Evolutionary conservation across 495 filamentous ascomycete species (phyloP), one percentile per base, ranked within the genome.

Genomic region (Tuber aestivum): DNA sequence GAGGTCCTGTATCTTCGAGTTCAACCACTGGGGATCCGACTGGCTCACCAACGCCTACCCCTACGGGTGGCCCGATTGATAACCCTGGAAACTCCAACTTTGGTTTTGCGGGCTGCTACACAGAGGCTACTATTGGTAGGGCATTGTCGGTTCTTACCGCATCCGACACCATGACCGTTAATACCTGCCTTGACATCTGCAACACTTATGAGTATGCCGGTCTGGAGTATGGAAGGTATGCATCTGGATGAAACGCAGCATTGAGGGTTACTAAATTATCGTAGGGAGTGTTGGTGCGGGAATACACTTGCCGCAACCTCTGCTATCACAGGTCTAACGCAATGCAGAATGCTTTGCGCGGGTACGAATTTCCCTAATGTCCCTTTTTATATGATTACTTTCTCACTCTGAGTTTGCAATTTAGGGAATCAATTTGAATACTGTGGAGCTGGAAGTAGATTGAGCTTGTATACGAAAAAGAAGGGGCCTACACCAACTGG

Each of bases 181-280:
- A 84, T 69, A 75, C 12, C 10, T 85, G 84, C 69, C 78, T 77
- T 5, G 75, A 72, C 0, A 74, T 70, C 56, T 84, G 84, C 70
- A 65, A 70, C 32, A 80, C 82, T 7, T 82, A 78, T 40, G 79
- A 68, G 5, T 85, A 83, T 44, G 83, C 84, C 69, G 83, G 83
- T 16, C 73, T 82, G 20, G 84, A 86, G 70, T 74, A 74, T 74
- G 73, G 56, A 61, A 56, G 50, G 50, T 56, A 56, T 56, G 50
- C n/a, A 27, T 27, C 50, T 23, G 23, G n/a, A 27, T 27, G 23
- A 27, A 56, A 56, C 50, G 23, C 6, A 27, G n/a, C 1, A 12
- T 27, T 27, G 50, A 14, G 27, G 12, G n/a, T 56, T 56, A 27
- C 50, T 56, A 56, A 56, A n/a, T 56, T 56, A 23, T 56, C 9